Evolutionary conservation across 2,329 filamentous ascomycete species (phyloP).

Genomic region (Orbilia javanica): DNA sequence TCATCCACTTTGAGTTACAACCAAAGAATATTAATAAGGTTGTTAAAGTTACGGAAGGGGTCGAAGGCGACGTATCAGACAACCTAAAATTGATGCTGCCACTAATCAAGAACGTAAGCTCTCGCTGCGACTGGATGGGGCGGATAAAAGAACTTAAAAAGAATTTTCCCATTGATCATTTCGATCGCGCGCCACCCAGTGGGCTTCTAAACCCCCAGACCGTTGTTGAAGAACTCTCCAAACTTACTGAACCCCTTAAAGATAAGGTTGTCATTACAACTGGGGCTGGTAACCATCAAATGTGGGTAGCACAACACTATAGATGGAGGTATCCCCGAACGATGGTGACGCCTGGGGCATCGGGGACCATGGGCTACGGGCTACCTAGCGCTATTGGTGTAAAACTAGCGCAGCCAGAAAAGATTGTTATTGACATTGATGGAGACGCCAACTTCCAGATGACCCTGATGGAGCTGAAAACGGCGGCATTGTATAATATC

Average conservation of each 20-base stretch:
- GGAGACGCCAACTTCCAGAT: slow-evolving; percentile 99
- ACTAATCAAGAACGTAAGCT: slow-evolving; percentile 72
- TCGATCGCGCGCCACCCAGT: slow-evolving; percentile 79
- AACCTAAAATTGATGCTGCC: slow-evolving; percentile 84
- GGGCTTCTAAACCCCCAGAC: slow-evolving; percentile 94
- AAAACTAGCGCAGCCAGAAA: slow-evolving; percentile 84
- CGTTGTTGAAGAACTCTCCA: slow-evolving; percentile 88
- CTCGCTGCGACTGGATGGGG: slow-evolving; percentile 84
- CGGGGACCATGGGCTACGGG: slow-evolving; percentile 97
- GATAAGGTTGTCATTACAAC: slow-evolving; percentile 88
- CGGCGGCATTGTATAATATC: slow-evolving; percentile 94
- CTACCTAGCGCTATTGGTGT: slow-evolving; percentile 94
- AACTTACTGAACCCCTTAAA: slow-evolving; percentile 83
- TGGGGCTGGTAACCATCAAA: slow-evolving; percentile 97
- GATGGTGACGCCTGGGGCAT: slow-evolving; percentile 95
- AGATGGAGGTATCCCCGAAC: slow-evolving; percentile 90
- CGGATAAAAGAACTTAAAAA: slow-evolving; percentile 92
- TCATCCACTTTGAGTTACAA: slow-evolving; percentile 98
- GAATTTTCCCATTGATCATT: slow-evolving; percentile 83
- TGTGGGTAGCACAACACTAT: slow-evolving; percentile 98
- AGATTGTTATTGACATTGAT: slow-evolving; percentile 93
- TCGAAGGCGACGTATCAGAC: slow-evolving; percentile 92
- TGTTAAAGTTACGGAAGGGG: slow-evolving; percentile 92
- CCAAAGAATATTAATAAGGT: slow-evolving; percentile 99
- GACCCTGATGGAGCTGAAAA: slow-evolving; percentile 95